phyloP scores from a whole-genome alignment of 1,284 basidiomycete genomes.

The Schizophyllum amplum region DNA sequence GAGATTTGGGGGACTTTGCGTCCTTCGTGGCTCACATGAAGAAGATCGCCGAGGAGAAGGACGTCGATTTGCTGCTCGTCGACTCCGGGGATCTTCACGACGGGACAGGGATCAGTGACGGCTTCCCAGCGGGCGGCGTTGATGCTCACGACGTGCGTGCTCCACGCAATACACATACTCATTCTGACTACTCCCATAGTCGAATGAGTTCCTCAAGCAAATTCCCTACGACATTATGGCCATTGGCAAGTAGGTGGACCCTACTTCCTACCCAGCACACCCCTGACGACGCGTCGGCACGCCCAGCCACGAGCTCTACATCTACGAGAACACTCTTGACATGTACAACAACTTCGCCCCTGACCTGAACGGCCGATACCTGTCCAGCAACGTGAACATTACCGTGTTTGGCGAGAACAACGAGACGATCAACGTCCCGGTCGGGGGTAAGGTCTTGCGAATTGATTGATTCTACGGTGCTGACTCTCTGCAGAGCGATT shows the following conservation, averaged over 20 bases:
- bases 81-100: slow-evolving; percentile 80
- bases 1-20: slow-evolving; percentile 74
- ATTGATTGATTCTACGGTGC: not conserved
- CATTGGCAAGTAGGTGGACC: slow-evolving; percentile 66
- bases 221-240: slow-evolving; percentile 79
- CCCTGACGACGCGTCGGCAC: not conserved
- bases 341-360: slow-evolving; percentile 75
- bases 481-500: slow-evolving; percentile 8
- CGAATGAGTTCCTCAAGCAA: slow-evolving; percentile 37
- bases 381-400: slow-evolving; percentile 83
- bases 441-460: slow-evolving; percentile 13
- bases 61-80: slow-evolving; percentile 63
- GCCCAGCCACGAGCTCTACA: slow-evolving; percentile 75
- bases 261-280: not conserved
- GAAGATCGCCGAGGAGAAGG: slow-evolving; percentile 54
- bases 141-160: slow-evolving; percentile 56
- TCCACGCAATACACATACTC: not conserved
- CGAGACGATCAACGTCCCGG: slow-evolving; percentile 25
- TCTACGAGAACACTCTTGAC: slow-evolving; percentile 68
- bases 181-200: slow-evolving; percentile 8
- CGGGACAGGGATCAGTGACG: slow-evolving; percentile 72
- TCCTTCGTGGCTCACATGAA: slow-evolving; percentile 83
- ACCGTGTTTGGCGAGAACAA: slow-evolving; percentile 47
- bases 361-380: slow-evolving; percentile 63
- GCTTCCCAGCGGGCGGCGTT: slow-evolving; percentile 59